A percentile compares a stretch with the other conserved stretches of the same genome.
Conservation (phyloP, 2,329 filamentous ascomycete species). For the Ophiosphaerella korrae region DNA sequence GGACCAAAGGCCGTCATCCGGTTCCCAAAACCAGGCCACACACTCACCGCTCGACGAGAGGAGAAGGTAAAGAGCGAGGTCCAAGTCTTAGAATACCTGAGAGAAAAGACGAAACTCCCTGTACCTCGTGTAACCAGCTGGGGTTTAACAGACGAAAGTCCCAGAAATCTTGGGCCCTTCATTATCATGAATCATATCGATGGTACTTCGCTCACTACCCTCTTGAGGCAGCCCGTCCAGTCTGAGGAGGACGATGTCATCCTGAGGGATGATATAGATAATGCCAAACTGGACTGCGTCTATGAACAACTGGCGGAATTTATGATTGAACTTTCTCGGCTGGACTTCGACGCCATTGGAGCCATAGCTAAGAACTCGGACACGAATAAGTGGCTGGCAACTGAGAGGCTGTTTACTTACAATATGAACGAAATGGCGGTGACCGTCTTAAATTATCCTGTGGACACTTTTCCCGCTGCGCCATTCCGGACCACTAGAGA, state of each 20-base stretch:
- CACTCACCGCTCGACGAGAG: conserved; percentile 9
- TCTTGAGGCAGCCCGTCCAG: conserved; percentile 12
- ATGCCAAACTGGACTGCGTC: conserved; percentile 22
- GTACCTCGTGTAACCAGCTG: conserved; percentile 16
- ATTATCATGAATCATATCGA: conserved; percentile 23
- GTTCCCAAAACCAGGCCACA: conserved; percentile 15
- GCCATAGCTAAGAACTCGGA: conserved; percentile 42
- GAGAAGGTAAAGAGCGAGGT: conserved; percentile 19
- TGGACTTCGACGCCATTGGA: conserved; percentile 17
- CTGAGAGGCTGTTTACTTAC: conserved; percentile 18
- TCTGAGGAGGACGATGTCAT: conserved; percentile 11
- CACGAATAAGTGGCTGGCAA: conserved; percentile 37
- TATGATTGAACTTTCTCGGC: conserved; percentile 15
- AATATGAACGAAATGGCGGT: conserved; percentile 21
- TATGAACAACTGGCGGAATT: conserved; percentile 25
- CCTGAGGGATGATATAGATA: conserved; percentile 7
- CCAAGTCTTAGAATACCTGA: conserved; percentile 14
- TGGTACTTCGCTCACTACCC: conserved; percentile 12
- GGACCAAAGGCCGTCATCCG: conserved; percentile 8
- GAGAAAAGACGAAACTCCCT: conserved; percentile 14
- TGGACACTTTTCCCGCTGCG: conserved; percentile 31
- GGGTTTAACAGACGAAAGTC: conserved; percentile 18
- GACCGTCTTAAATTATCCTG: conserved; percentile 32
- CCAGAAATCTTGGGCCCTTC: conserved; percentile 19
- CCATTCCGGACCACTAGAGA: conserved; percentile 26